Evolutionary conservation across 2,329 filamentous ascomycete species (phyloP), one percentile per base, ranked within the genome.

Genomic region (Fusarium siculi): DNA sequence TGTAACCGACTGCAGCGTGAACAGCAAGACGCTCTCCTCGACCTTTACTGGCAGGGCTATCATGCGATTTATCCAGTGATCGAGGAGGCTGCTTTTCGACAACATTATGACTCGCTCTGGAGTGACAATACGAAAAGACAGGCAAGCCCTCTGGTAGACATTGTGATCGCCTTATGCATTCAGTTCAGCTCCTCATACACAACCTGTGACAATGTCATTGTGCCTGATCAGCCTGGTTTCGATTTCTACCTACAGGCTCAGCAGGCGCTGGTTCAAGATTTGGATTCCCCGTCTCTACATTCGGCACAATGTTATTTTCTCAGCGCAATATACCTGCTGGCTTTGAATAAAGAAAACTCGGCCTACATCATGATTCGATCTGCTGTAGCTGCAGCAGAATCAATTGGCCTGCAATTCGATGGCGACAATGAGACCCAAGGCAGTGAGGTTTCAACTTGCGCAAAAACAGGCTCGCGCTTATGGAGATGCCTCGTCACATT

Each of bases 161-260:
- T 88, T 32, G 78, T 88, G 23, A 74, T 89, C 19, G 87, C 87
- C 0, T 64, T 89, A 11, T 86, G 84, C 59, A 87, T 89, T 78
- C 87, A 88, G 72, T 84, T 85, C 40, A 82, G 83, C 39, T 78
- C 79, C 5, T 70, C 77, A 0, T 74, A 80, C 39, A 72, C 76
- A 37, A 68, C 76, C 9, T 56, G 62, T 5, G 66, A 58, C 7
- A 32, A 25, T 21, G n/a, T 56, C 14, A 43, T 80, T 30, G 83
- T 85, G 64, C 77, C 82, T 6, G 82, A 83, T 4, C 84, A 84
- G 19, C 81, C 83, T 16, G 84, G 82, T 70, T 83, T 84, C 61
- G 69, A 61, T 11, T 77, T 74, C 39, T 88, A 86, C 72, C 82
- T 82, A 9, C 82, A 86, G 23, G 84, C 82, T 39, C 85, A 87